Base-by-base conservation (phyloP, 768 basidiomycete genomes). In the Chalciporus chontae region DNA sequence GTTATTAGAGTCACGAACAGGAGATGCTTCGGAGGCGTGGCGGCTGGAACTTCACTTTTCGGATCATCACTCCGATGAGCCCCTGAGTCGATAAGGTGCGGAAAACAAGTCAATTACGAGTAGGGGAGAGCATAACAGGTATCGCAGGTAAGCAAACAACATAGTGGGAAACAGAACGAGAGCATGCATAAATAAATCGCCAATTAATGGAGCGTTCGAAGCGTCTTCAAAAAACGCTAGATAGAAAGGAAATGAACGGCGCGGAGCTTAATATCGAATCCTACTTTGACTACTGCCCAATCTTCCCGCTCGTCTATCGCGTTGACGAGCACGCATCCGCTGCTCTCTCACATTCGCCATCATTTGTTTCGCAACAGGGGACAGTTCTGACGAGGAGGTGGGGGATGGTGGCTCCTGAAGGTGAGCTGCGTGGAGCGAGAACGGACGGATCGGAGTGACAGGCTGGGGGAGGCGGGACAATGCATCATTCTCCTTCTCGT, bases 311-410 rank as follows among this genome's bases (percentile, higher is more conserved):
- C 59, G 64, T 23, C 68, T 55, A 38, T 70, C 67, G 32, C 57
- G 67, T 43, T 61, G 64, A 40, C 67, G 66, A n/a, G 67, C 67
- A 17, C 63, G 45, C 60, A 54, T 68, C 27, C 67, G 56, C n/a
- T 74, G 69, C 49, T 68, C 63, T 44, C 87, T 73, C 39, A 84
- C 62, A 56, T 83, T 76, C 49, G 71, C 69, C 87, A 90, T 90
- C 59, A 90, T 74, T 61, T 83, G 75, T 56, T 74, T 76, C 5
- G 78, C 83, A 27, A 83, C 69, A 13, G 85, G 85, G 17, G 87
- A 90, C 43, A 90, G 69, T 53, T 90, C 88, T 9, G 85, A 78
- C 3, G 87, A 87, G 24, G 79, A 83, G 19, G 84, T 77, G 18
- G 87, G 85, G 2, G 85, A 87, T 3, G 83, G 77, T 43, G 58